Conservation (phyloP, 2,329 filamentous ascomycete species). For the Trichophyton simii region DNA sequence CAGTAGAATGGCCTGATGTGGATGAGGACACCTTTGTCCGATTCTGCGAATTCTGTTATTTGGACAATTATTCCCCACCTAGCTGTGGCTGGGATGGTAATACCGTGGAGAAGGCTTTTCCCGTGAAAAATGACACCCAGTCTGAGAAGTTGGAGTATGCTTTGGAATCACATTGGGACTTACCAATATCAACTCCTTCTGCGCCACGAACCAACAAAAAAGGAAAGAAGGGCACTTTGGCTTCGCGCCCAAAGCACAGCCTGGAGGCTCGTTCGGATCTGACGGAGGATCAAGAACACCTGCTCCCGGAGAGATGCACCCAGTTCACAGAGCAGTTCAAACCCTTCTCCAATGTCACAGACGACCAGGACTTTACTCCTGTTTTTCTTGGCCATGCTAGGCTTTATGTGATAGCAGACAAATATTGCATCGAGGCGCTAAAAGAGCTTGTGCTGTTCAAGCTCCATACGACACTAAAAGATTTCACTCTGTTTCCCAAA, state of each 20-base stretch:
- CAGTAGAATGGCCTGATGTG: neutral
- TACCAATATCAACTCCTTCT: no score
- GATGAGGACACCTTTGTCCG: conserved; percentile 3
- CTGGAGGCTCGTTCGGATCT: no score
- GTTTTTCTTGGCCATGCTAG: conserved; percentile 30
- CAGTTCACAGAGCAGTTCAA: neutral
- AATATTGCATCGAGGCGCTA: conserved; percentile 27
- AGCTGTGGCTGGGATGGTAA: neutral
- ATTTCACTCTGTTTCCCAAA: conserved; percentile 20
- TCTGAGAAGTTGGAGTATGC: no score
- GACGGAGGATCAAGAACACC: neutral
- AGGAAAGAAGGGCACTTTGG: no score
- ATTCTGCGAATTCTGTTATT: neutral
- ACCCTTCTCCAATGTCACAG: neutral
- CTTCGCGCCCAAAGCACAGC: no score
- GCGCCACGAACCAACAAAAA: no score
- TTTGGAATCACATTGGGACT: no score
- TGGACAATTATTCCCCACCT: neutral
- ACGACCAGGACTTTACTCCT: conserved; percentile 20
- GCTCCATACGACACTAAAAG: conserved; percentile 22
- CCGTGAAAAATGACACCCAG: no score
- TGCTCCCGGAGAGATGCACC: neutral
- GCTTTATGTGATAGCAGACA: conserved; percentile 32
- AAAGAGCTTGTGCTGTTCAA: conserved; percentile 22
- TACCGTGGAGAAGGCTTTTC: neutral